phyloP scores from a whole-genome alignment of 176 grass and related monocot genomes.

The Hyparrhenia diplandra region DNA sequence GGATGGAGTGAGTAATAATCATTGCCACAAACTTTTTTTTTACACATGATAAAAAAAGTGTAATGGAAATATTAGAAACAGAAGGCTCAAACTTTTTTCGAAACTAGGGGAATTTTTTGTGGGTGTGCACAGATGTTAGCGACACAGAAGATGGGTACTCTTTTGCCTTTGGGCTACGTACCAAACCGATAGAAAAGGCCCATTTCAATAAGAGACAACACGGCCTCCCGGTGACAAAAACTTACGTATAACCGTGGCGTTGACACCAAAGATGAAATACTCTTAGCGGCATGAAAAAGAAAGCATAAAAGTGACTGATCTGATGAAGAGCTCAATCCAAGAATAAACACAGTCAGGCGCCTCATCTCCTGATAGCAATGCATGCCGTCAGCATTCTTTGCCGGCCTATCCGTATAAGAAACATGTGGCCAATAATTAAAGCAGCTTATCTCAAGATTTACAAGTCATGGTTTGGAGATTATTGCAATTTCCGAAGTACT shows the following conservation, averaged over 20 bases:
- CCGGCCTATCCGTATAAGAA: not conserved
- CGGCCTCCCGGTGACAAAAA: not conserved
- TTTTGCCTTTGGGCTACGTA: too few species aligned
- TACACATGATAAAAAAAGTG: too few species aligned
- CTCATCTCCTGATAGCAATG: not conserved
- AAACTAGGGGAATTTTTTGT: too few species aligned
- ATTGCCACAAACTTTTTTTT: too few species aligned
- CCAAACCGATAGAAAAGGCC: too few species aligned
- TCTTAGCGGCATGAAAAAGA: not conserved
- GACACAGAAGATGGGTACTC: too few species aligned
- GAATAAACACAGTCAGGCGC: not conserved
- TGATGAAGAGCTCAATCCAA: slow-evolving; percentile 1
- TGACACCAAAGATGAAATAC: not conserved
- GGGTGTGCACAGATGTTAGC: too few species aligned
- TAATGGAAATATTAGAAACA: too few species aligned
- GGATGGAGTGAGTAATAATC: too few species aligned
- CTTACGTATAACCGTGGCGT: not conserved
- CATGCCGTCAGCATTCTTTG: not conserved
- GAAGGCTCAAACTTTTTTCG: too few species aligned
- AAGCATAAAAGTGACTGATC: not conserved
- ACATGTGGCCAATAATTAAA: not conserved
- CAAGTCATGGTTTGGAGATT: not conserved
- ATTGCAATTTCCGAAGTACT: not conserved
- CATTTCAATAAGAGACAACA: too few species aligned
- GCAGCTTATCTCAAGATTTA: not conserved